phyloP scores from a whole-genome alignment of 169 alveolate species.

The Plasmodium berghei region DNA sequence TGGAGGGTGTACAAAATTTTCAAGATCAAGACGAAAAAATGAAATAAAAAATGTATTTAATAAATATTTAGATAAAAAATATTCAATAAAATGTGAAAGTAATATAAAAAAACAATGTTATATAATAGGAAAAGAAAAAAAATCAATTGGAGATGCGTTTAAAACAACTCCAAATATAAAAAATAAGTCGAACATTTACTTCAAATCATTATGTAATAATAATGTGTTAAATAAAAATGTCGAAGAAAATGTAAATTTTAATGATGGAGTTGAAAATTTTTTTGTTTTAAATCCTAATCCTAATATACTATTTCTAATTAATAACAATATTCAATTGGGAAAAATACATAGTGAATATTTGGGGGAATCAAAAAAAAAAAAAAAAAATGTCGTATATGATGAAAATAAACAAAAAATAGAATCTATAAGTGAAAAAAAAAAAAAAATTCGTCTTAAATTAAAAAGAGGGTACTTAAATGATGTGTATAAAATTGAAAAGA shows the following conservation, averaged over 20 bases:
- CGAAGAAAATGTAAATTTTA: slow-evolving; percentile 59
- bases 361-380: no score
- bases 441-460: slow-evolving; percentile 33
- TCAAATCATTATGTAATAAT: slow-evolving; percentile 22
- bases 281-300: slow-evolving; percentile 49
- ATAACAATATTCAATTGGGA: not conserved
- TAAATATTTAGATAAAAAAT: no score
- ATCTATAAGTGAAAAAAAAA: not conserved
- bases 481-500: slow-evolving; percentile 50
- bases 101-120: not conserved
- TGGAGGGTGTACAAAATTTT: no score
- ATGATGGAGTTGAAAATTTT: slow-evolving; percentile 49
- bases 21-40: no score
- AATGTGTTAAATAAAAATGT: slow-evolving; percentile 33
- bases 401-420: not conserved
- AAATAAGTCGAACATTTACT: slow-evolving; percentile 20
- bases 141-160: not conserved
- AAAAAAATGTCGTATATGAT: no score
- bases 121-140: not conserved
- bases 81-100: no score
- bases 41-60: no score
- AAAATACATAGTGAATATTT: not conserved
- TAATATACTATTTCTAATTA: slow-evolving; percentile 24
- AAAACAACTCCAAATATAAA: not conserved
- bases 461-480: slow-evolving; percentile 71